A percentile compares a stretch with the other conserved stretches of the same genome.
These are phyloP conservation scores for Ophiostoma populinum DNA, from an alignment of 2,329 filamentous ascomycete genomes.

Conservation along the genomic window DNA sequence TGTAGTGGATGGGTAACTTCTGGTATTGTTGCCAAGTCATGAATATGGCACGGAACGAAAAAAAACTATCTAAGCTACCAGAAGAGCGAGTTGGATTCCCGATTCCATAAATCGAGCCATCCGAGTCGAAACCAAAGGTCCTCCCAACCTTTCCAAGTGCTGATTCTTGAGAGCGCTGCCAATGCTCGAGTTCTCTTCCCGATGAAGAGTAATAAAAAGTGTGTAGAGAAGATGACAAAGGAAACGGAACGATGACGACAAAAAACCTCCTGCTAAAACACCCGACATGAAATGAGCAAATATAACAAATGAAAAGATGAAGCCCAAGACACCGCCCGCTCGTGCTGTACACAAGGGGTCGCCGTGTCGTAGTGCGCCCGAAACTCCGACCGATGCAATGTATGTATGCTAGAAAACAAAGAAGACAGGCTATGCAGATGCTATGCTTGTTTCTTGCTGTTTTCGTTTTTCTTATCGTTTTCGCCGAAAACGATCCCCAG, in stretches of 20 bases:
- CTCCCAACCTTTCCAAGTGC: conserved; percentile 11
- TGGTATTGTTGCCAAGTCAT: conserved; percentile 32
- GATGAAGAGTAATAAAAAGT: conserved; percentile 4
- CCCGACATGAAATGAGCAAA: conserved; percentile 1
- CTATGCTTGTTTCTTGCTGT: conserved; percentile 12
- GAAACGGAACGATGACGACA: conserved; percentile 6
- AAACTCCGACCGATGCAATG: conserved; percentile 14
- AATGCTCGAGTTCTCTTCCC: conserved; percentile 6
- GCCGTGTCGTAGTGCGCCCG: not conserved
- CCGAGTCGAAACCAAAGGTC: conserved; percentile 13
- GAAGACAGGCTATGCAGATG: conserved; percentile 9
- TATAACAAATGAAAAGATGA: conserved; percentile 3
- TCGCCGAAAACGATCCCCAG: conserved; percentile 5
- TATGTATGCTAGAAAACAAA: conserved; percentile 11
- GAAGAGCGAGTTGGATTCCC: conserved; percentile 39
- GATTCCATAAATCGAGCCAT: not conserved
- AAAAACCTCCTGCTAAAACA: conserved; percentile 1
- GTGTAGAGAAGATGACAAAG: conserved; percentile 9
- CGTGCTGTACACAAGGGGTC: not conserved
- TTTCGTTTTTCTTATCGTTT: conserved; percentile 6
- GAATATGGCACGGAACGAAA: conserved; percentile 15
- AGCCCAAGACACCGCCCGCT: conserved; percentile 1
- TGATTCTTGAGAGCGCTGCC: conserved; percentile 8
- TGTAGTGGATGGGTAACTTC: conserved; percentile 44
- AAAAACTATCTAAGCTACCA: conserved; percentile 38